A percentile compares a stretch with the other conserved stretches of the same genome.
Conservation (phyloP, 179 eudicot genomes). For the Vitellaria paradoxa region DNA sequence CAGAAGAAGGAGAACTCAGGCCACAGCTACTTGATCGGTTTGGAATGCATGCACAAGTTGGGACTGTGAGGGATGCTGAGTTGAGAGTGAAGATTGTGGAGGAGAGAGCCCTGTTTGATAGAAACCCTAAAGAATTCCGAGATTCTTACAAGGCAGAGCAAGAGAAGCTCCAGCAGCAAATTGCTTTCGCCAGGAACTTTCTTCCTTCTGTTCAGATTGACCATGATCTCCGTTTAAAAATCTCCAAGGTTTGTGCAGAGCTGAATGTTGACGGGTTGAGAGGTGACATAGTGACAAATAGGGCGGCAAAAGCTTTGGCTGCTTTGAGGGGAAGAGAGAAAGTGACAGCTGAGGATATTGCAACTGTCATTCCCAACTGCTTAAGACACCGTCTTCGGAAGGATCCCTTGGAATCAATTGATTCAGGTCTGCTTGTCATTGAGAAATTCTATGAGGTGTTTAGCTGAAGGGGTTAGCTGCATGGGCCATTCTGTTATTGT, state of each 20-base stretch:
- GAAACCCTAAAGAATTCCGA: slow-evolving; percentile 75
- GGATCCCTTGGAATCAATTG: slow-evolving; percentile 95
- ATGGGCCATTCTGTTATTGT: slow-evolving; percentile 15
- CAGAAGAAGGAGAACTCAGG: slow-evolving; percentile 91
- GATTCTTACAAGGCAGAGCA: slow-evolving; percentile 67
- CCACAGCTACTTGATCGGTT: slow-evolving; percentile 92
- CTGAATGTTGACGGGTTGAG: slow-evolving; percentile 92
- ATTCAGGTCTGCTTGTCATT: slow-evolving; percentile 87
- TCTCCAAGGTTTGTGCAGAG: slow-evolving; percentile 88
- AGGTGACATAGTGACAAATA: slow-evolving; percentile 92
- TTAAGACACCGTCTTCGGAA: slow-evolving; percentile 88
- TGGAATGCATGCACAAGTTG: slow-evolving; percentile 97
- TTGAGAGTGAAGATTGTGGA: slow-evolving; percentile 95
- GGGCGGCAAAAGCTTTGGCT: slow-evolving; percentile 97
- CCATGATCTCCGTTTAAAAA: slow-evolving; percentile 82
- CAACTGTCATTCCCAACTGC: slow-evolving; percentile 91
- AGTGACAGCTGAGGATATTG: slow-evolving; percentile 85
- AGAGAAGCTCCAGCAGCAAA: slow-evolving; percentile 73
- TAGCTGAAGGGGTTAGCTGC: slow-evolving; percentile 31
- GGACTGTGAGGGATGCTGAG: slow-evolving; percentile 91
- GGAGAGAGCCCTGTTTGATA: slow-evolving; percentile 82
- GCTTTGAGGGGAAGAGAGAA: slow-evolving; percentile 81
- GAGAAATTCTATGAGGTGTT: slow-evolving; percentile 93
- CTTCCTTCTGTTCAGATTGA: slow-evolving; percentile 73
- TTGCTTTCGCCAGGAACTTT: slow-evolving; percentile 48